Percentiles rank a stretch among this genome's conserved stretches.
phyloP scores from a whole-genome alignment of 2,329 filamentous ascomycete species.

The Ophioceras dolichostomum region DNA sequence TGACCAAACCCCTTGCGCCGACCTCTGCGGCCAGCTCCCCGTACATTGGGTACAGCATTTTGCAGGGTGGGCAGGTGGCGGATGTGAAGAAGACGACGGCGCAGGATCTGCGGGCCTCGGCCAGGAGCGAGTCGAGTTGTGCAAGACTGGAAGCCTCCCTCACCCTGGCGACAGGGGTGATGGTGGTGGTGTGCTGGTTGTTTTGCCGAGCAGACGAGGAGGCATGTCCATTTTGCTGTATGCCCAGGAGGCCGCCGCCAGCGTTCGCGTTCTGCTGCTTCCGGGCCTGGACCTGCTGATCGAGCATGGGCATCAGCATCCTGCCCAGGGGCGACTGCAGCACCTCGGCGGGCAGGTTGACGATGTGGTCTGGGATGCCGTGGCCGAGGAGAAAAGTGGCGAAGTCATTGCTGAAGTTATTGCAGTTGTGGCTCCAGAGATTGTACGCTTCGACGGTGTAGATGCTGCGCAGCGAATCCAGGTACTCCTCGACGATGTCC shows the following conservation, averaged over 20 bases:
- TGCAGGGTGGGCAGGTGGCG: conserved; percentile 75
- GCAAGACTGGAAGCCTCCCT: conserved; percentile 44
- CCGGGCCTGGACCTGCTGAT: conserved; percentile 35
- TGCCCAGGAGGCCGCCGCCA: conserved; percentile 32
- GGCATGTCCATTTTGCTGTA: conserved; percentile 24
- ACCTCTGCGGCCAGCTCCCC: conserved; percentile 67
- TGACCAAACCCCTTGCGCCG: conserved; percentile 53
- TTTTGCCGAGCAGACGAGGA: conserved; percentile 11
- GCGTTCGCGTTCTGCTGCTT: conserved; percentile 29
- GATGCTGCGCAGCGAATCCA: conserved; percentile 69
- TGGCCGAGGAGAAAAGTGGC: conserved; percentile 79
- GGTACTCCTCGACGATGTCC: conserved; percentile 75
- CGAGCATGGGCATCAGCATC: conserved; percentile 67
- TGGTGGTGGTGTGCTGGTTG: conserved; percentile 24
- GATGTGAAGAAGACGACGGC: conserved; percentile 90
- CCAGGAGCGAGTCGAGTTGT: conserved; percentile 49
- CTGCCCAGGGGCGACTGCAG: conserved; percentile 77
- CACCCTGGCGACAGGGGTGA: conserved; percentile 29
- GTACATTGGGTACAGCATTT: conserved; percentile 68
- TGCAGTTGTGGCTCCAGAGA: conserved; percentile 86
- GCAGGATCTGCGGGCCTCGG: conserved; percentile 49
- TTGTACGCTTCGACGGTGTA: conserved; percentile 87
- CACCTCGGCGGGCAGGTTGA: conserved; percentile 72
- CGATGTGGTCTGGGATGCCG: conserved; percentile 79
- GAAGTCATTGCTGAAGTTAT: conserved; percentile 93